phyloP scores from a whole-genome alignment of 1,284 basidiomycete genomes.

The Cutaneotrichosporon cutaneum region DNA sequence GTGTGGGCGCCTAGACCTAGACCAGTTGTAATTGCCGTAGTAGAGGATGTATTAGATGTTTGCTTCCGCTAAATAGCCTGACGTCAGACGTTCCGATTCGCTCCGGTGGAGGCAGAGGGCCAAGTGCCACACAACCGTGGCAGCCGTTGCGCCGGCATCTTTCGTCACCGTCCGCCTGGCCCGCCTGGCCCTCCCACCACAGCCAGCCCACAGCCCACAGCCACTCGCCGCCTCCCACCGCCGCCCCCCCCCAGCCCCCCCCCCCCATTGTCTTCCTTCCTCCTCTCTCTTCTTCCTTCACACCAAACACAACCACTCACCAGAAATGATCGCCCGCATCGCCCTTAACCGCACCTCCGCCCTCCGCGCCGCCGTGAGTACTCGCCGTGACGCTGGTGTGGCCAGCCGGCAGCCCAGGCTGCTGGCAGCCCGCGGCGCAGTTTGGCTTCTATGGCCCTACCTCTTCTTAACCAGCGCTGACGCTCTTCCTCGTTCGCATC shows the following conservation, averaged over 20 bases:
- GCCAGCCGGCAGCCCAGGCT: too few relatives aligned
- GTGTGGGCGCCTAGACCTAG: neutral
- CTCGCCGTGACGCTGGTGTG: neutral
- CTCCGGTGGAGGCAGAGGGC: neutral
- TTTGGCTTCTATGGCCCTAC: too few relatives aligned
- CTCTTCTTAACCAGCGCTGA: too few relatives aligned
- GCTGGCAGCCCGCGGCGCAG: too few relatives aligned
- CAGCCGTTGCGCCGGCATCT: neutral
- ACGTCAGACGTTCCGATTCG: slow-evolving; percentile 1
- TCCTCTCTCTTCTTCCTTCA: neutral
- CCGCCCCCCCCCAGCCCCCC: too few relatives aligned
- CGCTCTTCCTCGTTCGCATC: neutral
- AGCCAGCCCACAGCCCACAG: too few relatives aligned
- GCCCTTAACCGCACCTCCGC: slow-evolving; percentile 23
- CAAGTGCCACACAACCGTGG: neutral
- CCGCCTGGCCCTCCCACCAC: too few relatives aligned
- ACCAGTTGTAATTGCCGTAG: neutral
- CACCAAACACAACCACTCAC: neutral
- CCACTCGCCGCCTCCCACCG: neutral
- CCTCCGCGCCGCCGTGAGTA: slow-evolving; percentile 28
- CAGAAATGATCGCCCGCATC: slow-evolving; percentile 24
- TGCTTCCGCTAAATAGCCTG: slow-evolving; percentile 4
- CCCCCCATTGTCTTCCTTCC: slow-evolving; percentile 3
- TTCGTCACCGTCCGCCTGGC: neutral
- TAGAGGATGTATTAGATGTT: neutral